Evolutionary conservation across 2,329 filamentous ascomycete species (phyloP).

Genomic region (Pestalotiopsis sp.): DNA sequence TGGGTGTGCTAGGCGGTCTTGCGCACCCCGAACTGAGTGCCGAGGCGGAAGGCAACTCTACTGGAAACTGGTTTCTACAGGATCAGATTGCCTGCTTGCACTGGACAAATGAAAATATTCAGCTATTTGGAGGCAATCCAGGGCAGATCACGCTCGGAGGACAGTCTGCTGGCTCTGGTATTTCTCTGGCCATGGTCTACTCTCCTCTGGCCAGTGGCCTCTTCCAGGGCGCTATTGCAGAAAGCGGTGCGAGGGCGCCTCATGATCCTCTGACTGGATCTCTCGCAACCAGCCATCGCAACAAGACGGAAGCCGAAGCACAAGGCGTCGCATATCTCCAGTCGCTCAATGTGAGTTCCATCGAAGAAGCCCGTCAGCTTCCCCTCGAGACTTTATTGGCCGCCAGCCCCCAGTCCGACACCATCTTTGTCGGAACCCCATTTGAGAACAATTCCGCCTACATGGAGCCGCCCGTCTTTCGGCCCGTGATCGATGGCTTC

Average conservation of each 20-base stretch:
- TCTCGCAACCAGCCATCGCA: conserved; percentile 26
- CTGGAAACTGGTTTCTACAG: conserved; percentile 28
- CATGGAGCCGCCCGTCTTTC: conserved; percentile 26
- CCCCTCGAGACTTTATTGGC: conserved; percentile 17
- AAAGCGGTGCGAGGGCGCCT: conserved; percentile 31
- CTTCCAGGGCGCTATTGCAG: conserved; percentile 29
- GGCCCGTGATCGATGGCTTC: conserved; percentile 30
- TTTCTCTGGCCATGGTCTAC: conserved; percentile 25
- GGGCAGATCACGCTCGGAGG: conserved; percentile 17
- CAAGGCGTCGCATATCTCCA: conserved; percentile 19
- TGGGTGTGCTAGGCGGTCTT: conserved; percentile 22
- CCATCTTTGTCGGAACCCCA: conserved; percentile 23
- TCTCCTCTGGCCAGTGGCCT: conserved; percentile 24
- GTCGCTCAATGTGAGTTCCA: conserved; percentile 21
- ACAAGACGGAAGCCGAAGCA: conserved; percentile 21
- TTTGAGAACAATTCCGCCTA: conserved; percentile 21
- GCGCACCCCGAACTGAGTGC: conserved; percentile 25
- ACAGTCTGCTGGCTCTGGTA: conserved; percentile 19
- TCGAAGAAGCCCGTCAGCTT: conserved; percentile 21
- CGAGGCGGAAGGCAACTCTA: conserved; percentile 26
- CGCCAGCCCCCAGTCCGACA: conserved; percentile 20
- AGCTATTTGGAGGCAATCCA: conserved; percentile 23
- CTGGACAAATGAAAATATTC: conserved; percentile 10
- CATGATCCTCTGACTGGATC: conserved; percentile 29
- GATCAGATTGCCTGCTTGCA: conserved; percentile 23